Evolutionary conservation across 176 grass and related monocot species (phyloP).

Genomic region (Olyra latifolia): DNA sequence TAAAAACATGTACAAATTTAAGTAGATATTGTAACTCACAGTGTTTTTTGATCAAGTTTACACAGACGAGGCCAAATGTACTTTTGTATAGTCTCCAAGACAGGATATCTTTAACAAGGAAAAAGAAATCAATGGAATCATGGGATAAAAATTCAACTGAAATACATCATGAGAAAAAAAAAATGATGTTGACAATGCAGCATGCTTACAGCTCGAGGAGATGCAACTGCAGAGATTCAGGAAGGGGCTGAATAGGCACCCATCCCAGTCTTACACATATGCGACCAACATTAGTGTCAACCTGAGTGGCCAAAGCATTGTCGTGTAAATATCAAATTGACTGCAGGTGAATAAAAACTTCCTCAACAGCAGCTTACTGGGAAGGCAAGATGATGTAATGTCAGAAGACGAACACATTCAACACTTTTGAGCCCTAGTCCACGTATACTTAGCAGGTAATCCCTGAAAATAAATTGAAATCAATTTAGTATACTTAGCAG

Average conservation of each 20-base stretch:
- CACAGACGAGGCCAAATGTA: constrained; percentile 97
- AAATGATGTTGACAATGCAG: constrained; percentile 23
- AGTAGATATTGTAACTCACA: constrained; percentile 55
- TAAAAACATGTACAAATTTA: neutral
- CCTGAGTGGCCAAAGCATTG: constrained; percentile 52
- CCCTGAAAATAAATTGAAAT: constrained; percentile 59
- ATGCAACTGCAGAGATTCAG: constrained; percentile 91
- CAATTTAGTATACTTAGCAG: constrained; percentile 93
- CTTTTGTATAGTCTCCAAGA: constrained; percentile 85
- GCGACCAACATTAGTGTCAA: constrained; percentile 97
- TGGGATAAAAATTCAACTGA: constrained; percentile 24
- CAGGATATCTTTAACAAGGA: constrained; percentile 74
- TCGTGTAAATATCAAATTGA: constrained; percentile 40
- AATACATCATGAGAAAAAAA: constrained; percentile 15
- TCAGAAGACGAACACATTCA: constrained; percentile 91
- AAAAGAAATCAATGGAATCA: constrained; percentile 24
- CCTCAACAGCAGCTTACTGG: constrained; percentile 63
- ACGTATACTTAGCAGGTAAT: constrained; percentile 88
- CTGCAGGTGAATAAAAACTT: constrained; percentile 21
- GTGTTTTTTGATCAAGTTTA: constrained; percentile 89
- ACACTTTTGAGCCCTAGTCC: constrained; percentile 99
- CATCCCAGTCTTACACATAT: constrained; percentile 96
- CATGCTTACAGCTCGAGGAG: constrained; percentile 83
- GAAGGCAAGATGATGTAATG: constrained; percentile 91
- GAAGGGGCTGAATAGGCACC: constrained; percentile 95